A percentile compares a stretch with the other conserved stretches of the same genome.
Evolutionary conservation across 192 early-diverging fungal genomes (phyloP).

Genomic region (Coemansia guatemalensis): DNA sequence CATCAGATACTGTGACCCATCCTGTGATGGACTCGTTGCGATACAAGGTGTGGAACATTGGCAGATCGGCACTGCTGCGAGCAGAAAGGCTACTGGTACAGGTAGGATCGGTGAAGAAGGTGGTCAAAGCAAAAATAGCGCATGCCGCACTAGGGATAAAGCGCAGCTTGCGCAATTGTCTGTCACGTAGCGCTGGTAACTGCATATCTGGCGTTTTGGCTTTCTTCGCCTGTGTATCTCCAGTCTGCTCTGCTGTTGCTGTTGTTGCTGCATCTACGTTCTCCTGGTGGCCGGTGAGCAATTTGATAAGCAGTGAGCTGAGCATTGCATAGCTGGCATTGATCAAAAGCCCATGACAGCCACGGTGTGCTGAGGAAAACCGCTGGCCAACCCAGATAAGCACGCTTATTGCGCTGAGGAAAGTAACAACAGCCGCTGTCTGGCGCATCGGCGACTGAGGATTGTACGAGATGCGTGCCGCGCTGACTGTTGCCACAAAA

Average conservation of each 20-base stretch:
- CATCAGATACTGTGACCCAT: slow-evolving; percentile 69
- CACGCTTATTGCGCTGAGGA: slow-evolving; percentile 11
- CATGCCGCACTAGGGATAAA: slow-evolving; percentile 17
- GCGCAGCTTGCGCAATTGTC: slow-evolving; percentile 21
- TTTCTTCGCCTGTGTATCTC: no score
- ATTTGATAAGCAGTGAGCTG: slow-evolving; percentile 32
- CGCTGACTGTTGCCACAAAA: slow-evolving; percentile 48
- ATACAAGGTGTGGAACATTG: slow-evolving; percentile 56
- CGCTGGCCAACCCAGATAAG: slow-evolving; percentile 16
- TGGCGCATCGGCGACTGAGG: slow-evolving; percentile 11
- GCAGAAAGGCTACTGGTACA: slow-evolving; percentile 55
- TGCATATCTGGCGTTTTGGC: background rate
- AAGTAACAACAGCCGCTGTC: slow-evolving; percentile 5
- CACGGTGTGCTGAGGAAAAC: slow-evolving; percentile 5
- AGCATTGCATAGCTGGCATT: slow-evolving; percentile 24
- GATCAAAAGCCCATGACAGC: slow-evolving; percentile 29
- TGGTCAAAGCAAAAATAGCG: slow-evolving; percentile 17
- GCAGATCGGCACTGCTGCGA: slow-evolving; percentile 20
- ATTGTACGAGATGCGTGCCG: slow-evolving; percentile 32
- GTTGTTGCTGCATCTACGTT: slow-evolving; percentile 6
- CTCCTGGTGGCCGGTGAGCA: slow-evolving; percentile 31
- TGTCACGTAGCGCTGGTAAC: background rate
- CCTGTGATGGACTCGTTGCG: slow-evolving; percentile 82
- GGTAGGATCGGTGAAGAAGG: slow-evolving; percentile 48
- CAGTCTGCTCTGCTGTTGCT: background rate